Percentiles rank a stretch among this genome's conserved stretches.
Conservation (phyloP, 208 protist genomes). For the Trypanosoma vivax region DNA sequence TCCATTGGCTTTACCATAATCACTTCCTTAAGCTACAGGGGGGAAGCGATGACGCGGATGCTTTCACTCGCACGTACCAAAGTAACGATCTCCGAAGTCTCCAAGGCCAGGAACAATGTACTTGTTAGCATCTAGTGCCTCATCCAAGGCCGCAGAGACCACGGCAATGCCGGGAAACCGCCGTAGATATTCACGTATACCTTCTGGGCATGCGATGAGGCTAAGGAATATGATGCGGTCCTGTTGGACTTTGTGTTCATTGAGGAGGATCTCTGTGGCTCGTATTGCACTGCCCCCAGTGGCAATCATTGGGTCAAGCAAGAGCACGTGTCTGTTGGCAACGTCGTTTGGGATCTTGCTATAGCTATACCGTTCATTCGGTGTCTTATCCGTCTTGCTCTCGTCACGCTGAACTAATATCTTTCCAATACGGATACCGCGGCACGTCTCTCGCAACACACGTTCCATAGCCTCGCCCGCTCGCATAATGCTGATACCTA, state of each 20-base stretch:
- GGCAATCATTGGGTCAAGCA: slow-evolving; percentile 97
- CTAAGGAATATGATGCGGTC: slow-evolving; percentile 96
- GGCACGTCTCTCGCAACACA: slow-evolving; percentile 90
- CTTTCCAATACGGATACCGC: slow-evolving; percentile 96
- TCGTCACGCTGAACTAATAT: slow-evolving; percentile 98
- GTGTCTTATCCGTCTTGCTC: slow-evolving; percentile 72
- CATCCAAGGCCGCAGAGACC: slow-evolving; percentile 90
- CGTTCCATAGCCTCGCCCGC: slow-evolving; percentile 96
- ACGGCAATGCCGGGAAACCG: slow-evolving; percentile 85
- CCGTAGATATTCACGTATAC: slow-evolving; percentile 51
- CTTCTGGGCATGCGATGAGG: slow-evolving; percentile 90
- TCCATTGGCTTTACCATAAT: no score
- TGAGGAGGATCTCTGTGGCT: slow-evolving; percentile 73
- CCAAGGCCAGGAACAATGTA: slow-evolving; percentile 96
- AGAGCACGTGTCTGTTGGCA: slow-evolving; percentile 79
- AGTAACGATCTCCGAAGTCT: slow-evolving; percentile 97
- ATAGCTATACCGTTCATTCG: slow-evolving; percentile 90
- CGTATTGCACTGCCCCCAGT: slow-evolving; percentile 84
- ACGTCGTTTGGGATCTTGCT: slow-evolving; percentile 95
- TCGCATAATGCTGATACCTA: slow-evolving; percentile 96
- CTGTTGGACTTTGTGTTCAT: slow-evolving; percentile 80
- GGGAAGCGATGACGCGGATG: no score
- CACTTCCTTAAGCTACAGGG: no score
- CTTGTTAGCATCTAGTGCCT: slow-evolving; percentile 82
- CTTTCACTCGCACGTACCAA: slow-evolving; percentile 74